A percentile compares a stretch with the other conserved stretches of the same genome.
Evolutionary conservation across 2,329 filamentous ascomycete species (phyloP).

Genomic region (Helotiales sp.): DNA sequence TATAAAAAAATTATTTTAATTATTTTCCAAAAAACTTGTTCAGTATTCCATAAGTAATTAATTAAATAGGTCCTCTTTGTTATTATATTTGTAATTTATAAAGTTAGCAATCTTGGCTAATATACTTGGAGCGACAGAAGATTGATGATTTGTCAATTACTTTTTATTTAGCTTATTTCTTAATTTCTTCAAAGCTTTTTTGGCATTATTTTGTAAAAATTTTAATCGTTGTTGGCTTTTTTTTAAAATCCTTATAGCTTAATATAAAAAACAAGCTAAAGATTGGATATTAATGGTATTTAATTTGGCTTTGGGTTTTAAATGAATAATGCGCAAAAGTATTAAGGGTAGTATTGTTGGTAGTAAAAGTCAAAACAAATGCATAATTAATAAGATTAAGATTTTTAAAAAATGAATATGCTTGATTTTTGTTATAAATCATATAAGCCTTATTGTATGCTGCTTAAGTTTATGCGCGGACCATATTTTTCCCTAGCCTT

Average conservation of each 20-base stretch:
- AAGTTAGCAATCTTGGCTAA: background rate
- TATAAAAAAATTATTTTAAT: slow-evolving; percentile 11
- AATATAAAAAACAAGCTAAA: slow-evolving; percentile 22
- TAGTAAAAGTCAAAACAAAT: slow-evolving; percentile 31
- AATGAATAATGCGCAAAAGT: slow-evolving; percentile 28
- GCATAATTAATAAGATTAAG: slow-evolving; percentile 26
- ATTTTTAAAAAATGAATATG: slow-evolving; percentile 24
- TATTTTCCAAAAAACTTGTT: slow-evolving; percentile 24
- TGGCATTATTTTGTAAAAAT: slow-evolving; percentile 30
- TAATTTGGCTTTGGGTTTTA: slow-evolving; percentile 19
- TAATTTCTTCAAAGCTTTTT: slow-evolving; percentile 24
- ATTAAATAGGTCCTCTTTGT: background rate
- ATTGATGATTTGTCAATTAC: background rate
- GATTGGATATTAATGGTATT: slow-evolving; percentile 30
- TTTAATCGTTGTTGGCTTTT: slow-evolving; percentile 24
- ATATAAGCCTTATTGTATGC: slow-evolving; percentile 32
- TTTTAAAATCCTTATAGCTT: slow-evolving; percentile 29
- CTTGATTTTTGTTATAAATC: slow-evolving; percentile 32
- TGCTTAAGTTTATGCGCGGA: slow-evolving; percentile 24
- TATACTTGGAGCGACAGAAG: background rate
- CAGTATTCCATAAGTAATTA: background rate
- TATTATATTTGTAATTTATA: slow-evolving; percentile 5
- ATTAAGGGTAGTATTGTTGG: slow-evolving; percentile 28
- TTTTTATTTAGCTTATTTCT: too few relatives aligned
- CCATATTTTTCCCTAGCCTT: slow-evolving; percentile 16